Base-by-base conservation (phyloP, 2,329 filamentous ascomycete genomes). In the Sarocladiaceae sp. region DNA sequence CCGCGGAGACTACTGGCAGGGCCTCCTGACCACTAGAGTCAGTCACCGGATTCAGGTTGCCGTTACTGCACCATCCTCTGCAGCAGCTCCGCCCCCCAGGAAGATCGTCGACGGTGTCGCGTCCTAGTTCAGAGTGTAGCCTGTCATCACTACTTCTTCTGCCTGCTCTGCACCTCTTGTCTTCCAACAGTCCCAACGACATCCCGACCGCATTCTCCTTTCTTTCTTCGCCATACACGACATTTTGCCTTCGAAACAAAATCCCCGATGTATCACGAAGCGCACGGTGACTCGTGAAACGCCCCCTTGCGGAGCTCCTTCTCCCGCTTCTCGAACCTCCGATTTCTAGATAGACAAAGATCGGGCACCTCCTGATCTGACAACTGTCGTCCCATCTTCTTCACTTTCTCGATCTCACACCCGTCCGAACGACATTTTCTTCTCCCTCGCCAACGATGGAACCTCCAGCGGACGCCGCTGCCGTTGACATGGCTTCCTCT, bases 341-440 rank as follows among this genome's bases (percentile, higher is more conserved):
- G 10, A 25, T 5, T 10, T 28, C 22, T 28, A 17, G 11, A 33
- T 15, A n/a, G 15, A 31, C 11, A 12, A 33, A 33, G 29, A 33
- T n/a, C n/a, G n/a, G n/a, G 23, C 12, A 4, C 17, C 18, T 28
- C 23, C 40, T 28, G 40, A 26, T 26, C 40, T 23, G 22, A 15
- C 25, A 33, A 10, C 44, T 33, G 44, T 33, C 49, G 17, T 51
- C 49, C 29, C 31, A 51, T 40, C 22, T 51, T 17, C 33, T 33
- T 12, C 47, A 31, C 4, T 33, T 47, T 25, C 29, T 58, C 55
- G 51, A 54, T 62, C 56, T 53, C 53, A 22, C 48, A 56, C 37
- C 51, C 57, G 42, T 52, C n/a, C 17, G 3, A 7, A 4, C 44
- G 44, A 33, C 44, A 31, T 48, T 25, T 13, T 28, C 15, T 20